Conservation (phyloP, 176 grass and related monocot genomes). For the Musa beccarii region DNA sequence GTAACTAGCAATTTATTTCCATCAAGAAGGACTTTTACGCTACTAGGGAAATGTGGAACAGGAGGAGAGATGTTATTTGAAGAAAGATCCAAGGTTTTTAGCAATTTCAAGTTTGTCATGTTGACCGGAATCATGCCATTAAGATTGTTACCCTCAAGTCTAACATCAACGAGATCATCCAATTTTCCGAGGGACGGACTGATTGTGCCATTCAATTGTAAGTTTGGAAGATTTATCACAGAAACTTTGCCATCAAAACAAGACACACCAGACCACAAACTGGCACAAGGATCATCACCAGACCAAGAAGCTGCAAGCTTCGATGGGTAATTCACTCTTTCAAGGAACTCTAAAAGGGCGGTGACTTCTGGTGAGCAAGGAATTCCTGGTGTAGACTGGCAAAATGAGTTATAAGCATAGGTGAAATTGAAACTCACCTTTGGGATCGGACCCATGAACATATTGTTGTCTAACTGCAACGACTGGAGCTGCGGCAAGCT, state of each 20-base stretch:
- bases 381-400: slow-evolving; percentile 27
- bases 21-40: slow-evolving; percentile 27
- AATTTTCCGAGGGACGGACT: slow-evolving; percentile 48
- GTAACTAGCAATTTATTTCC: slow-evolving; percentile 35
- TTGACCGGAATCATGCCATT: slow-evolving; percentile 50
- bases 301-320: slow-evolving; percentile 27
- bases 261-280: slow-evolving; percentile 45
- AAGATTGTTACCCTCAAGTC: slow-evolving; percentile 47
- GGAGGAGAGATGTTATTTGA: slow-evolving; percentile 56
- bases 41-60: slow-evolving; percentile 33
- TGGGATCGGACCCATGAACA: slow-evolving; percentile 56
- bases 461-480: slow-evolving; percentile 67
- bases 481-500: slow-evolving; percentile 26
- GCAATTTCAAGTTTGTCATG: slow-evolving; percentile 35
- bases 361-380: slow-evolving; percentile 39
- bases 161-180: slow-evolving; percentile 27
- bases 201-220: slow-evolving; percentile 53
- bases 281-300: slow-evolving; percentile 44
- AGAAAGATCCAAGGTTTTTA: slow-evolving; percentile 50
- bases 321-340: slow-evolving; percentile 27
- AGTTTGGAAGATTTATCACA: slow-evolving; percentile 40
- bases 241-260: slow-evolving; percentile 38
- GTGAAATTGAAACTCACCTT: slow-evolving; percentile 40
- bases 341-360: slow-evolving; percentile 52
- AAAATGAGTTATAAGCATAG: slow-evolving; percentile 44